phyloP scores from a whole-genome alignment of 2,329 filamentous ascomycete species.

The Exophiala alcalophila region DNA sequence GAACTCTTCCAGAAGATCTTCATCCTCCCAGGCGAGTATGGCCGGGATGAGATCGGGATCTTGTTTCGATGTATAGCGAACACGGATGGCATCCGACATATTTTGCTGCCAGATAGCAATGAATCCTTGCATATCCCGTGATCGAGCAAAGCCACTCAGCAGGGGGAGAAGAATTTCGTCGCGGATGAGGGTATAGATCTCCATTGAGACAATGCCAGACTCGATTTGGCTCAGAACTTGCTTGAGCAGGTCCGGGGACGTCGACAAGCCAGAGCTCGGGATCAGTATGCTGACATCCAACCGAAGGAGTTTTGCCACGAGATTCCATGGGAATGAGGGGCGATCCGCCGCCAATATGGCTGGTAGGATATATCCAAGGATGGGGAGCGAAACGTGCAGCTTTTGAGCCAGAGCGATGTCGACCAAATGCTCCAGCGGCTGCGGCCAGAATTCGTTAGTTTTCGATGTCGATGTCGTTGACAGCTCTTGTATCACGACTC shows the following conservation, averaged over 20 bases:
- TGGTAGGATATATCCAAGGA: conserved; percentile 42
- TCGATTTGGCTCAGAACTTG: conserved; percentile 36
- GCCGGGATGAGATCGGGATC: conserved; percentile 29
- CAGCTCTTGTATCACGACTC: conserved; percentile 5
- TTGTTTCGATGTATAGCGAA: conserved; percentile 28
- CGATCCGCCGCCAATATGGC: conserved; percentile 39
- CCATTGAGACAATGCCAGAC: conserved; percentile 10
- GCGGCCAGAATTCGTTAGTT: conserved; percentile 35
- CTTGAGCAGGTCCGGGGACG: conserved; percentile 37
- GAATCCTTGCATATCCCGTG: conserved; percentile 42
- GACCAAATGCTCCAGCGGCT: conserved; percentile 39
- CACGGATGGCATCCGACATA: conserved; percentile 37
- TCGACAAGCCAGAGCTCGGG: conserved; percentile 42
- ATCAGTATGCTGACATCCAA: conserved; percentile 45
- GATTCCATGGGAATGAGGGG: conserved; percentile 36
- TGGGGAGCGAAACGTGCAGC: conserved; percentile 40
- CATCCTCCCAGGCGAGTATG: conserved; percentile 45
- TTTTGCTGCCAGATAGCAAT: conserved; percentile 42
- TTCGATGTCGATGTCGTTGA: conserved; percentile 18
- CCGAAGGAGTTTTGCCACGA: conserved; percentile 42
- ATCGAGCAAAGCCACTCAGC: conserved; percentile 40
- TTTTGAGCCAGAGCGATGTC: conserved; percentile 40
- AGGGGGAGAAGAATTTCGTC: conserved; percentile 40
- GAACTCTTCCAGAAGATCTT: conserved; percentile 41
- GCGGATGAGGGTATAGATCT: conserved; percentile 37